Evolutionary conservation across 2,329 filamentous ascomycete species (phyloP), one percentile per base, ranked within the genome.

Genomic region (Catunica adiposa): DNA sequence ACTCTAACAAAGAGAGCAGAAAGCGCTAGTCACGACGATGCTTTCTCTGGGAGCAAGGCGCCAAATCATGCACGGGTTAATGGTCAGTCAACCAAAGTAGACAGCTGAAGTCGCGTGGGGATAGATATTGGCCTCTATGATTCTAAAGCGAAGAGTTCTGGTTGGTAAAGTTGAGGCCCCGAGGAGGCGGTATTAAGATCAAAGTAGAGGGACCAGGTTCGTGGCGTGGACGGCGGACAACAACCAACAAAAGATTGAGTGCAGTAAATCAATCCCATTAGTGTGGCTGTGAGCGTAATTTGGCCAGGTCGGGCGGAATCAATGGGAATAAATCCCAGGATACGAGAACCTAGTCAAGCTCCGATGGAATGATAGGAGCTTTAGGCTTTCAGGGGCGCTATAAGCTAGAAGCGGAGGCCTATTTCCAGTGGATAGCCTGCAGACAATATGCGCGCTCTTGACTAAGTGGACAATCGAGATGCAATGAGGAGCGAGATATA

Each of bases 221-320:
- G 15, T 22, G n/a, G 29, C 15, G 6, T 51, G 2, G 14, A 51
- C 26, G 17, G 31, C 29, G 11, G 26, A 34, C 17, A 34, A 34
- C 25, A 34, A 26, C 29, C n/a, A 51, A 34, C 14, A 51, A 26
- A 51, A 22, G 31, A 29, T 51, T 44, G 17, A 53, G 31, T 3
- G 17, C 29, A 38, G 25, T 52, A 26, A 52, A 52, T 37, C 50
- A 37, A 52, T 38, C 22, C 17, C 25, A 52, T 52, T 17, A 52
- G 50, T 20, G 50, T 52, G 50, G 50, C 50, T 52, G 31, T 52
- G 50, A 31, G 15, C 20, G 17, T 52, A 40, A 38, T 34, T 52
- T 52, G 31, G 26, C 31, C 31, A 38, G 34, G 50, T 22, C 15
- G 22, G 50, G 22, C 17, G 44, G 44, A 48, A 25, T 25, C 11